Evolutionary conservation across 2,329 filamentous ascomycete genomes (phyloP).

Genomic region (Alternaria gansuensis): DNA sequence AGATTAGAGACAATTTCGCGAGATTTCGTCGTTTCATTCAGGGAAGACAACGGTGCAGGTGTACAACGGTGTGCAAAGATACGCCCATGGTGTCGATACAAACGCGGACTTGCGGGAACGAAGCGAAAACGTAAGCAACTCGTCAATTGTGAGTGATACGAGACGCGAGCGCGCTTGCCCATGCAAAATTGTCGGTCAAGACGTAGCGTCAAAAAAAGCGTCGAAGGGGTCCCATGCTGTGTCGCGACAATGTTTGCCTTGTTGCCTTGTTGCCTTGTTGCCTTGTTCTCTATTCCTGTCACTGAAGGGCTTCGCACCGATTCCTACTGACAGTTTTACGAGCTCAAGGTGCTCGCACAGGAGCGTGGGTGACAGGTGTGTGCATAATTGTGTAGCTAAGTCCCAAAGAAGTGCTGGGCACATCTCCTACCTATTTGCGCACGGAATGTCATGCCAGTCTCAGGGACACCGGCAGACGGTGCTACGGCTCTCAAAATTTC

Average conservation of each 20-base stretch:
- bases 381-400: background rate
- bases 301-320: background rate
- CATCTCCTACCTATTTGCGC: background rate
- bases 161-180: background rate
- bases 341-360: background rate
- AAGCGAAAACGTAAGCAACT: background rate
- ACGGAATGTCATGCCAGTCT: conserved; percentile 3
- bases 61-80: background rate
- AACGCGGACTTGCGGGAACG: background rate
- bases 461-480: conserved; percentile 2
- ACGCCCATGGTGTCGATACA: background rate
- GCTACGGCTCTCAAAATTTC: background rate
- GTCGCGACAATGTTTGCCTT: background rate
- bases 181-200: conserved; percentile 3
- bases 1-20: background rate
- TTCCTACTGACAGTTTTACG: background rate
- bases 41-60: background rate
- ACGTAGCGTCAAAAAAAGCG: conserved; percentile 1
- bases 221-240: background rate
- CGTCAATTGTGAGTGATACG: background rate
- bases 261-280: conserved; percentile 1
- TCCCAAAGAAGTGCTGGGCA: background rate
- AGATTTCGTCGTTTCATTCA: background rate
- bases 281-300: background rate
- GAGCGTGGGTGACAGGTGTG: conserved; percentile 4